These are phyloP conservation scores for Chlamydomonas sphaeroides DNA, from an alignment of 139 green algal species.

Conservation along the genomic window DNA sequence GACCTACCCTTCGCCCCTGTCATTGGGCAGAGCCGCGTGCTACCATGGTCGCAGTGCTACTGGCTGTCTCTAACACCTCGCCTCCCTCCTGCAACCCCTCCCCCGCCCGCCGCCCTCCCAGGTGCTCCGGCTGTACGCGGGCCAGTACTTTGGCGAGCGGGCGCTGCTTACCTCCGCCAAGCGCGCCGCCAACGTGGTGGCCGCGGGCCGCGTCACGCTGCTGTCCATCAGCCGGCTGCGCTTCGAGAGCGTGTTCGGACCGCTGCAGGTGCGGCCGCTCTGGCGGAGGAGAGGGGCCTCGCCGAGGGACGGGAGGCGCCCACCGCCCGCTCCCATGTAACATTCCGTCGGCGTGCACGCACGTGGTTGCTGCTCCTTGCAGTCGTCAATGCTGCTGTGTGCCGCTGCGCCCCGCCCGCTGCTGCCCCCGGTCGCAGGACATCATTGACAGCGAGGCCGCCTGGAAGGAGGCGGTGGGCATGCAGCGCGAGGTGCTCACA, in stretches of 20 bases:
- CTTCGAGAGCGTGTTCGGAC: constrained; percentile 64
- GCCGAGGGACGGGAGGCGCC: too few relatives aligned
- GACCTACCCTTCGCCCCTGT: too few relatives aligned
- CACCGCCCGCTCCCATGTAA: too few relatives aligned
- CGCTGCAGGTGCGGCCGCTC: constrained; percentile 55
- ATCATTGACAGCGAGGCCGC: constrained; percentile 39
- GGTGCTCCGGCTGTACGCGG: constrained; percentile 67
- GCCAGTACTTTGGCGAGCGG: constrained; percentile 81
- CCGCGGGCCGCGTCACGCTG: constrained; percentile 54
- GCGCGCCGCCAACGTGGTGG: constrained; percentile 65
- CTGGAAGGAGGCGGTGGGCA: constrained; percentile 47
- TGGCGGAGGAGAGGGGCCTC: too few relatives aligned
- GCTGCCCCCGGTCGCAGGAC: constrained; percentile 5
- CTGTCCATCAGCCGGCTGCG: constrained; percentile 47
- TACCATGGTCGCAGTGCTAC: too few relatives aligned
- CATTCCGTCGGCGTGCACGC: too few relatives aligned
- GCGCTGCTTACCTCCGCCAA: constrained; percentile 52
- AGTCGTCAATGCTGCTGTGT: too few relatives aligned
- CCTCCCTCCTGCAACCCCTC: not conserved
- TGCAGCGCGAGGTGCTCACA: constrained; percentile 51
- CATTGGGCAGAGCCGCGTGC: too few relatives aligned
- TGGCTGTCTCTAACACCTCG: too few relatives aligned
- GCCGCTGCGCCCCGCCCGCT: too few relatives aligned
- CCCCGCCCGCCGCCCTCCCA: constrained; percentile 26
- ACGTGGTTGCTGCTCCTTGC: too few relatives aligned